A percentile compares a stretch with the other conserved stretches of the same genome.
Conservation (phyloP, 176 grass and related monocot genomes). For the Oryza rufipogon region DNA sequence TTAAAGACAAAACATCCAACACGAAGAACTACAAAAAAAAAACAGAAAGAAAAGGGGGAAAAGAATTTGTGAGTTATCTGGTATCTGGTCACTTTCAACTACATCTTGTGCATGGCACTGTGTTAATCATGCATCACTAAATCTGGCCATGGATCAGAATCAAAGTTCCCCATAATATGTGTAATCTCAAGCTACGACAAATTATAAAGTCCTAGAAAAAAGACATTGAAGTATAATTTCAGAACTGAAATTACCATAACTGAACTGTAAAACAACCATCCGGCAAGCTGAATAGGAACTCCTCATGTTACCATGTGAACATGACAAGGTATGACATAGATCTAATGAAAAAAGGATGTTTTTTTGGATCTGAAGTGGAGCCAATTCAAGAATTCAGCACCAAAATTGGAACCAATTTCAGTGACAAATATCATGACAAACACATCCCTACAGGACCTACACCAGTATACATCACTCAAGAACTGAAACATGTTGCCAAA, state of each 20-base stretch:
- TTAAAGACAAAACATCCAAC: not conserved
- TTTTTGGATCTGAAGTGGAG: constrained; percentile 24
- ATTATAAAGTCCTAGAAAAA: not conserved
- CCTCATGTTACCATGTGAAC: not conserved
- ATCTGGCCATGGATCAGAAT: not conserved
- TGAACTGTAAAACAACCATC: constrained; percentile 10
- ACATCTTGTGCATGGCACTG: constrained; percentile 49
- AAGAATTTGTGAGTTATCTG: not conserved
- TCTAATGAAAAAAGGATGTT: constrained; percentile 1
- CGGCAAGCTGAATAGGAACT: not conserved
- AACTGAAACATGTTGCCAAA: not conserved
- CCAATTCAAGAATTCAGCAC: constrained; percentile 33
- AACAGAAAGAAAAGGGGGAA: not conserved
- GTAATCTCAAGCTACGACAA: constrained; percentile 1
- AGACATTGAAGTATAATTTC: not conserved
- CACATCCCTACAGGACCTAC: not conserved
- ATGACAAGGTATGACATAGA: constrained; percentile 27
- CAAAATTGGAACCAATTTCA: constrained; percentile 6
- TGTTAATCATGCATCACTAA: constrained; percentile 28
- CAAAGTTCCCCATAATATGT: not conserved
- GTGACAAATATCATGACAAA: not conserved
- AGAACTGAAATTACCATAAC: constrained; percentile 14
- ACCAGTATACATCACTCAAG: constrained; percentile 1
- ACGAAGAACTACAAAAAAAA: constrained; percentile 3
- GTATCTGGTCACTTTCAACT: constrained; percentile 11